These are phyloP conservation scores for Vigna hirtella DNA, from an alignment of 306 rosid species.

Conservation along the genomic window DNA sequence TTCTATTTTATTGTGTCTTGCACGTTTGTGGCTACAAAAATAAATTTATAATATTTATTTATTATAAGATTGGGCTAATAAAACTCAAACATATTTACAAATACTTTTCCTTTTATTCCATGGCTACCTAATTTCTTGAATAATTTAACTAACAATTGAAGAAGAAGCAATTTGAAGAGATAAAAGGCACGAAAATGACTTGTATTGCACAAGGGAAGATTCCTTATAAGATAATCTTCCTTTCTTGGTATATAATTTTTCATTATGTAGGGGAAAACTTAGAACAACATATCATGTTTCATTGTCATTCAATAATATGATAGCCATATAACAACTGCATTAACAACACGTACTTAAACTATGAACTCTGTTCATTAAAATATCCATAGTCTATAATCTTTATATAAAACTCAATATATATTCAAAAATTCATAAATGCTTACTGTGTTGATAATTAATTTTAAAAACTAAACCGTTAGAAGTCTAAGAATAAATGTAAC, in stretches of 20 bases:
- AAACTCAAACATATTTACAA: background rate
- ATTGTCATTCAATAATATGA: conserved; percentile 40
- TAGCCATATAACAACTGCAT: conserved; percentile 46
- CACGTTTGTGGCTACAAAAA: background rate
- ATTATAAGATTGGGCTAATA: background rate
- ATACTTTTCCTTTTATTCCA: background rate
- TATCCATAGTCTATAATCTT: background rate
- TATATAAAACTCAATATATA: background rate
- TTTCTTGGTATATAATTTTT: conserved; percentile 48
- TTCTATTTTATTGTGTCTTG: background rate
- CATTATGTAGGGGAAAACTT: conserved; percentile 35
- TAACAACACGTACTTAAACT: background rate
- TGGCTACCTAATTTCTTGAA: conserved; percentile 36
- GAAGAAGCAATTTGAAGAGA: conserved; percentile 37
- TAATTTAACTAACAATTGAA: conserved; percentile 37
- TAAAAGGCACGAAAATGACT: conserved; percentile 48
- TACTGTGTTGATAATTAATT: background rate
- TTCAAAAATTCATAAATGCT: background rate
- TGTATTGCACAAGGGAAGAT: conserved; percentile 40
- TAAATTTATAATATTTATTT: background rate
- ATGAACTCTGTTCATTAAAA: background rate
- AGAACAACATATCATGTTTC: background rate
- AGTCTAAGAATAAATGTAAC: background rate
- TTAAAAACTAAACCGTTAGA: background rate
- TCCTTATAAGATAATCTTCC: conserved; percentile 44